Evolutionary conservation across 2,329 filamentous ascomycete genomes (phyloP).

Genomic region (Cladophialophora bantiana): DNA sequence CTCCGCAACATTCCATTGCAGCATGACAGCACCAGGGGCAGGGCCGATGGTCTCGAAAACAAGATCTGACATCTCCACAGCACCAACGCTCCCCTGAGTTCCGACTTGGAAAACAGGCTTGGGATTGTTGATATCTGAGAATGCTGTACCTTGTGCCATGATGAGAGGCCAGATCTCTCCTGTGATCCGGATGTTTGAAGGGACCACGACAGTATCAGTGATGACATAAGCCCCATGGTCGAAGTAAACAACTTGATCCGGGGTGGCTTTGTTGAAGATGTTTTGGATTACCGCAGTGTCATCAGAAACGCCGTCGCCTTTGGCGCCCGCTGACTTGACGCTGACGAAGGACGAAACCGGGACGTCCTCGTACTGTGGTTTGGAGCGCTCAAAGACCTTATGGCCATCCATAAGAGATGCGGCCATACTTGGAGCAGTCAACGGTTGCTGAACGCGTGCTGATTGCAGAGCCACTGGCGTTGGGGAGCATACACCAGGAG

Average conservation of each 20-base stretch:
- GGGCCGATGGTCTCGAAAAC: conserved; percentile 84
- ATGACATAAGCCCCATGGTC: conserved; percentile 70
- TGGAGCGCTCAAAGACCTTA: conserved; percentile 79
- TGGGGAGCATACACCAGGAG: conserved; percentile 30
- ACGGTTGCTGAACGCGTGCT: conserved; percentile 28
- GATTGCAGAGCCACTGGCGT: conserved; percentile 28
- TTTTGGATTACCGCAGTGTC: conserved; percentile 86
- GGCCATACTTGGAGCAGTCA: conserved; percentile 29
- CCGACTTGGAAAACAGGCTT: conserved; percentile 87
- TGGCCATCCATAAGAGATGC: conserved; percentile 64
- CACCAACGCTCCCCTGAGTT: conserved; percentile 74
- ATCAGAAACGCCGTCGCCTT: conserved; percentile 85
- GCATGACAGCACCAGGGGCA: conserved; percentile 84
- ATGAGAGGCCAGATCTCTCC: conserved; percentile 92
- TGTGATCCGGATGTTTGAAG: conserved; percentile 81
- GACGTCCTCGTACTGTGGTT: conserved; percentile 82
- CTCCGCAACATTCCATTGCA: conserved; percentile 87
- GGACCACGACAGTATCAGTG: conserved; percentile 65
- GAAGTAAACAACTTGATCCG: conserved; percentile 68
- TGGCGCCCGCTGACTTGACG: conserved; percentile 81
- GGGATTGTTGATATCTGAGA: conserved; percentile 76
- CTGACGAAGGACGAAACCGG: conserved; percentile 76
- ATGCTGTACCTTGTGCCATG: conserved; percentile 78
- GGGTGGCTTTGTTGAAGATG: conserved; percentile 71
- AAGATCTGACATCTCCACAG: conserved; percentile 86